These are phyloP conservation scores for Xylaria sp. DNA, from an alignment of 2,329 filamentous ascomycete species.

Conservation along the genomic window DNA sequence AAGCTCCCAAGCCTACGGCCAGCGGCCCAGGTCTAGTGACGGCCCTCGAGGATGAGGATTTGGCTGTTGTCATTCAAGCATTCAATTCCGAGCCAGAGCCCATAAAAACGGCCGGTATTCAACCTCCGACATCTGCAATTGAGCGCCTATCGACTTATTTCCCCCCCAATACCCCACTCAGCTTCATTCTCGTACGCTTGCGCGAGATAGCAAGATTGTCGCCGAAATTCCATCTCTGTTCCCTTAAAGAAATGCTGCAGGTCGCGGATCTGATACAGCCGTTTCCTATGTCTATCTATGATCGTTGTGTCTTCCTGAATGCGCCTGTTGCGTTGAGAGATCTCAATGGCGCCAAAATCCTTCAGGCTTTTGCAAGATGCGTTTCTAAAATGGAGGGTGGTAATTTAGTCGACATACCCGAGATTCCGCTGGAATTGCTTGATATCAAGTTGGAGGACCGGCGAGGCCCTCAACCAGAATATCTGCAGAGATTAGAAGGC, in stretches of 20 bases:
- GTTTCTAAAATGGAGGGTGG: conserved; percentile 75
- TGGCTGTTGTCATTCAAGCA: conserved; percentile 67
- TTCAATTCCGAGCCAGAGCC: conserved; percentile 72
- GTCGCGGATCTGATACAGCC: conserved; percentile 80
- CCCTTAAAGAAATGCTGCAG: conserved; percentile 68
- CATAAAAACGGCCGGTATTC: conserved; percentile 76
- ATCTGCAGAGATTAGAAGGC: conserved; percentile 75
- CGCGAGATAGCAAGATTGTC: conserved; percentile 73
- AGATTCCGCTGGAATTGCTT: conserved; percentile 77
- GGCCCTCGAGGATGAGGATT: conserved; percentile 76
- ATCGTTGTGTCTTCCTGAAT: conserved; percentile 79
- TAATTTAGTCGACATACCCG: conserved; percentile 74
- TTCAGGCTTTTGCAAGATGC: conserved; percentile 73
- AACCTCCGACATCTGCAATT: conserved; percentile 75
- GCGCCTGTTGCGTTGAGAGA: conserved; percentile 73
- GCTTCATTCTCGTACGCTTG: conserved; percentile 81
- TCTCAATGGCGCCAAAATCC: conserved; percentile 55
- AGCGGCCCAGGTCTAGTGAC: conserved; percentile 75
- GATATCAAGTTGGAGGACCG: conserved; percentile 65
- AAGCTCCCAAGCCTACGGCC: conserved; percentile 37
- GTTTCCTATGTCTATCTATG: conserved; percentile 73
- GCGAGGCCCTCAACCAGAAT: conserved; percentile 56
- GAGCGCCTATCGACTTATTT: conserved; percentile 83
- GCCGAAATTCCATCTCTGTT: conserved; percentile 75
- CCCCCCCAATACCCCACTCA: conserved; percentile 80